Percentiles rank a stretch among this genome's conserved stretches.
These are phyloP conservation scores for Fusarium haematococcum DNA, from an alignment of 2,329 filamentous ascomycete genomes.

Conservation along the genomic window DNA sequence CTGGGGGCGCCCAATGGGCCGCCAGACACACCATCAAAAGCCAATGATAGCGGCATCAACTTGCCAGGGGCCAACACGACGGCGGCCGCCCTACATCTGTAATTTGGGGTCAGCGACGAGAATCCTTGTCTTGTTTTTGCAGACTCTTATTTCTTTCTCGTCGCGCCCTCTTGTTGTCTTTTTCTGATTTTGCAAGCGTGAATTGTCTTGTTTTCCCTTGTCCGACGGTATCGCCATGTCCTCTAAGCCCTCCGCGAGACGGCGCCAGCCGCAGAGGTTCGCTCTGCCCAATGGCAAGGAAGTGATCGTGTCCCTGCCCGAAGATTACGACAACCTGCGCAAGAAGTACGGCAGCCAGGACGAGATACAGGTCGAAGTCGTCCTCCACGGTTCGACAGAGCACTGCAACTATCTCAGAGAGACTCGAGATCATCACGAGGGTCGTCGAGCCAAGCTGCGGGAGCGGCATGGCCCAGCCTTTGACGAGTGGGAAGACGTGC, in stretches of 20 bases:
- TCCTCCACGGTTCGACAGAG: constrained; percentile 67
- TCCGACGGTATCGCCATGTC: constrained; percentile 28
- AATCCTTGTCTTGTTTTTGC: constrained; percentile 27
- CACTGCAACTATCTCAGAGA: constrained; percentile 60
- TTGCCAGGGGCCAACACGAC: constrained; percentile 32
- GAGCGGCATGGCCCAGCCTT: constrained; percentile 62
- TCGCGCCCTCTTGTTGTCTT: constrained; percentile 6
- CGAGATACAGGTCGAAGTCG: constrained; percentile 62
- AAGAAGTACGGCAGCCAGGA: constrained; percentile 53
- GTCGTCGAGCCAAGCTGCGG: constrained; percentile 58
- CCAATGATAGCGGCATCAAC: constrained; percentile 38
- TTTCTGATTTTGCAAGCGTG: constrained; percentile 4
- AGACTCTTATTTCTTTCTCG: constrained; percentile 22
- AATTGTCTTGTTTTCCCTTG: not conserved
- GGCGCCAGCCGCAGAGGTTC: constrained; percentile 63
- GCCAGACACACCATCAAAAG: constrained; percentile 38
- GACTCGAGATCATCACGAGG: constrained; percentile 65
- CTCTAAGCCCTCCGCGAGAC: constrained; percentile 34
- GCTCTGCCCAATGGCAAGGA: constrained; percentile 66
- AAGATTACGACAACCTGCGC: constrained; percentile 63
- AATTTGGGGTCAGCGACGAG: constrained; percentile 12
- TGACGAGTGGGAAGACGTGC: constrained; percentile 68
- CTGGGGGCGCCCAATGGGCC: constrained; percentile 20
- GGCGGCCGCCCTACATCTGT: constrained; percentile 29
- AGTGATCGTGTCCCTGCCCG: constrained; percentile 68